Conservation (phyloP, 192 early-diverging fungal species). For the Coemansia sp. region DNA sequence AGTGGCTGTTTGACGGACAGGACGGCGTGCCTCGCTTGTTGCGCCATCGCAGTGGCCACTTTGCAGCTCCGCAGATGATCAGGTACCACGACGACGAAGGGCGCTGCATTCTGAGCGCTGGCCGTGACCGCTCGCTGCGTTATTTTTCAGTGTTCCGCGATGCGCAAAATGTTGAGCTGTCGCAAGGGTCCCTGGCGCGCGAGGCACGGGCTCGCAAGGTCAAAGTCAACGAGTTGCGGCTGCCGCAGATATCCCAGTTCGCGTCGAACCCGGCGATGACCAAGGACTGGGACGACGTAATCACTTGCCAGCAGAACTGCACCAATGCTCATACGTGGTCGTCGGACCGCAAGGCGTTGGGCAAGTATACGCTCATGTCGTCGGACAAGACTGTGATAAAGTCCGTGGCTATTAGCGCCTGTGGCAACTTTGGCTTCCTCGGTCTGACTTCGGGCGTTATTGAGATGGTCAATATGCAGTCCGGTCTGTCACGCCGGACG, state of each 20-base stretch:
- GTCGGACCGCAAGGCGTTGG: conserved; percentile 72
- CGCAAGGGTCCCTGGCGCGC: conserved; percentile 60
- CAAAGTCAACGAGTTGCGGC: conserved; percentile 65
- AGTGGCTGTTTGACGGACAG: conserved; percentile 92
- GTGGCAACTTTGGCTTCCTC: conserved; percentile 93
- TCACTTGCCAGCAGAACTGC: conserved; percentile 84
- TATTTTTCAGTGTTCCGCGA: conserved; percentile 84
- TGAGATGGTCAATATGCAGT: conserved; percentile 96
- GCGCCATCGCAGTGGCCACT: conserved; percentile 85
- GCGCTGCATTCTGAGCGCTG: conserved; percentile 74
- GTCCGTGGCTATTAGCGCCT: conserved; percentile 74
- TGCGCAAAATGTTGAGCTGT: conserved; percentile 79
- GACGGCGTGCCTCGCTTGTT: conserved; percentile 80
- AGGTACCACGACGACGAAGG: conserved; percentile 76
- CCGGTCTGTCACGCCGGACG: conserved; percentile 72
- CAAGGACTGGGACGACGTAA: conserved; percentile 89
- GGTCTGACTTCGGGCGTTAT: conserved; percentile 75
- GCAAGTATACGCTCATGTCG: conserved; percentile 65
- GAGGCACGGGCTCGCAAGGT: conserved; percentile 63
- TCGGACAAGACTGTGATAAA: conserved; percentile 62
- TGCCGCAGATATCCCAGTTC: conserved; percentile 77
- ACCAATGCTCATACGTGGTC: conserved; percentile 79
- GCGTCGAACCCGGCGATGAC: conserved; percentile 64
- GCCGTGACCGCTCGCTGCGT: conserved; percentile 81
- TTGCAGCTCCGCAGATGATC: conserved; percentile 78